Evolutionary conservation across 441 rosid species (phyloP), one percentile per base, ranked within the genome.

Genomic region (Erodium chrysanthum): DNA sequence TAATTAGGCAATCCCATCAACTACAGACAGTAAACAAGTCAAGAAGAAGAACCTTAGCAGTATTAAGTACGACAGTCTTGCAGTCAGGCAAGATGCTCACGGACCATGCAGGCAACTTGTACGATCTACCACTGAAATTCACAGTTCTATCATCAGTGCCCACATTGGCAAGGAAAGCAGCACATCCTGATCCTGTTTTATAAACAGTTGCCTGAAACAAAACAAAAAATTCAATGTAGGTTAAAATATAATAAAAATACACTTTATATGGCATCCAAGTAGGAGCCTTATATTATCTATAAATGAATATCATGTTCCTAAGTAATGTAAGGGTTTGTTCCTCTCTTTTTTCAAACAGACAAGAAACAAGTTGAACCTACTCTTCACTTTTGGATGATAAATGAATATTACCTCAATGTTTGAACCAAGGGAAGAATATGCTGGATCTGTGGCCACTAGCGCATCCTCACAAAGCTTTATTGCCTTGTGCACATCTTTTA

Each of bases 41-140:
- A 65, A 69, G 0, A 33, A 74, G 73, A 70, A 82, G 56, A 58
- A 94, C 98, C 98, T 91, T 91, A 48, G 97, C 96, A 2, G 91
- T 86, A 69, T 88, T 88, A 58, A 88, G 75, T 29, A 67, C 89
- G 5, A 82, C 91, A 33, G 76, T 88, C 65, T 82, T 86, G 89
- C 94, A 86, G 73, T 88, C 89, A 5, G 94, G 94, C 66, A 88
- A 80, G 79, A 88, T 88, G 88, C 94, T 88, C 59, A 88, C 94
- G 4, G 94, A 86, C 94, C 94, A 88, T 3, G 84, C 86, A 40
- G 94, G 94, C 78, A 88, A 73, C 68, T 7, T 67, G 68, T 88
- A 86, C 65, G 88, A 79, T 64, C 80, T 81, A 54, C 88, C 89
- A 68, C 77, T 83, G 74, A 86, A 88, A 58, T 67, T 81, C 68